Evolutionary conservation across 306 rosid species (phyloP), one percentile per base, ranked within the genome.

Genomic region (Morella rubra): DNA sequence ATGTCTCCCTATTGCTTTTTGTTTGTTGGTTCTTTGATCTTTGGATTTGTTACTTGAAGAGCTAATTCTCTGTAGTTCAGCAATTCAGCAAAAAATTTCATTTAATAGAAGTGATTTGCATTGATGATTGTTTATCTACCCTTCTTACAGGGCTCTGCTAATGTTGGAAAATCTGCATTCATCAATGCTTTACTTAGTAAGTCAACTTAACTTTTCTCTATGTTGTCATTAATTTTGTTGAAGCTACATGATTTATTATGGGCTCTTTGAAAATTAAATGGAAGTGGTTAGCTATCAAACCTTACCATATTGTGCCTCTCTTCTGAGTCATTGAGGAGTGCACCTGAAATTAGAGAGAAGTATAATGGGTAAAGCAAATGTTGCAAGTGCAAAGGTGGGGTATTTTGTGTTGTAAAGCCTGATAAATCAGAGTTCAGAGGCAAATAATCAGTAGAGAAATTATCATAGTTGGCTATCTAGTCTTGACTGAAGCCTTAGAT

Each of bases 111-210:
- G 49, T 74, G 64, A 80, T 71, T 70, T 46, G 68, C 72, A 15
- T 44, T 76, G 78, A 27, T 44, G 69, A 67, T 69, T 53, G 16
- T 82, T 60, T 76, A 67, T 20, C 55, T 73, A 44, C 20, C 40
- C 22, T 78, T 55, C 54, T 40, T 81, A 20, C 76, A 95, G 96
- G 98, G 98, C 32, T 88, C 96, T 58, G 98, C 98, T 73, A 95
- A 95, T 88, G 98, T 95, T 83, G 97, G 98, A 71, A 94, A 92
- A 84, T 94, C 98, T 61, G 98, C 98, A 77, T 95, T 95, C 77
- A 90, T 95, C 79, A 89, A 87, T 67, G 97, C 97, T 78, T 79
- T 95, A 80, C 86, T 95, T 74, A 88, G 98, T 94, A 88, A 88
- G 97, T 84, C 44, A 18, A 55, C 76, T 64, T 76, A 82, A 69